These are phyloP conservation scores for Ammopiptanthus mongolicus DNA, from an alignment of 306 rosid genomes.

Conservation along the genomic window DNA sequence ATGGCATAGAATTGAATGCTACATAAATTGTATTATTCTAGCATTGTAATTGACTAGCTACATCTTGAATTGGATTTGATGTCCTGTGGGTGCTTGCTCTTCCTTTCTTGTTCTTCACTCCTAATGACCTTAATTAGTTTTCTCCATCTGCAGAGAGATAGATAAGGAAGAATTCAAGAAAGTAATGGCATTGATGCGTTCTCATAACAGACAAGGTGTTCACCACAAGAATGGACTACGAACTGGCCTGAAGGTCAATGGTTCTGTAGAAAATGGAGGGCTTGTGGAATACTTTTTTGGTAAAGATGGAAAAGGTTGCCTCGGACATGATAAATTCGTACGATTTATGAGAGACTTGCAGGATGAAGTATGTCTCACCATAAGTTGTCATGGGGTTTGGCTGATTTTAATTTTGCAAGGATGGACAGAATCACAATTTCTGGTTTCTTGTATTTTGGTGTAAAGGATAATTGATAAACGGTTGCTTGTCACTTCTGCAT, in stretches of 20 bases:
- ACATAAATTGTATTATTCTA: neutral
- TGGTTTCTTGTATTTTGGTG: neutral
- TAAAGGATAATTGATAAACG: neutral
- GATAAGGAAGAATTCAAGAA: slow-evolving; percentile 76
- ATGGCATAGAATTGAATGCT: neutral
- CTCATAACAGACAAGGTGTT: slow-evolving; percentile 60
- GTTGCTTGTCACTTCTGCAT: neutral
- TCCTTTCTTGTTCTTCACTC: neutral
- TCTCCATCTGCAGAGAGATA: slow-evolving; percentile 35
- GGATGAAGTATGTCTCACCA: slow-evolving; percentile 41
- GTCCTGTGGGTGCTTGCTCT: neutral
- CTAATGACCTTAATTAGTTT: neutral
- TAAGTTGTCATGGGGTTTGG: neutral
- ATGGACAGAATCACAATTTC: neutral
- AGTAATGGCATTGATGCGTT: slow-evolving; percentile 75
- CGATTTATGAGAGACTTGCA: slow-evolving; percentile 55
- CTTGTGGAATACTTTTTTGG: slow-evolving; percentile 72
- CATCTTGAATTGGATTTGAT: neutral
- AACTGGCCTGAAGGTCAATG: slow-evolving; percentile 34
- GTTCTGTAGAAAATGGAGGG: slow-evolving; percentile 68
- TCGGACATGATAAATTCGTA: slow-evolving; percentile 51
- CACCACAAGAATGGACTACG: slow-evolving; percentile 46
- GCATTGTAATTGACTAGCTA: neutral
- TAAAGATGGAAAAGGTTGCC: slow-evolving; percentile 51
- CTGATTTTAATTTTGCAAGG: neutral